Evolutionary conservation across 768 basidiomycete species (phyloP), one percentile per base, ranked within the genome.

Genomic region (Boletales sp.): DNA sequence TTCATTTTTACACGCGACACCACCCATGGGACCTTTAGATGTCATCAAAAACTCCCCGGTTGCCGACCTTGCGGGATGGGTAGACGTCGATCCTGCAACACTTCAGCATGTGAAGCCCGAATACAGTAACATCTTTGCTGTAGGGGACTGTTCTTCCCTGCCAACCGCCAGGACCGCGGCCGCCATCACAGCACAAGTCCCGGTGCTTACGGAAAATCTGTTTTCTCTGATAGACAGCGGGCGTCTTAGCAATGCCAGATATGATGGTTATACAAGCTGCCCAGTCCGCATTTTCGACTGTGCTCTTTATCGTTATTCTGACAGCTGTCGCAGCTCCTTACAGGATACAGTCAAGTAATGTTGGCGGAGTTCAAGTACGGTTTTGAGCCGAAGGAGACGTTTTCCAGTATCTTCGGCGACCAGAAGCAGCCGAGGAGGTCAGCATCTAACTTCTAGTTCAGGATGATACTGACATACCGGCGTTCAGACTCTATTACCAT

Each of bases 161-260:
- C 95, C 95, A 8, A 98, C 93, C 28, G 92, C 90, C 68, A 99
- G 94, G 77, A 99, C 95, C 1, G 90, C 89, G 0, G 94, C 95
- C 12, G 95, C 94, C 6, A 87, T 97, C 60, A 92, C 90, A 3
- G 83, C 83, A 0, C 92, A 99, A 68, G 84, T 90, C 1, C 95
- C 95, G 12, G 86, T 99, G 5, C 76, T 98, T 38, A 81, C 86
- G 1, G 90, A 97, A 70, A 98, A 97, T 70, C 65, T 97, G 37
- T 85, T 83, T 66, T 82, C 83, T 25, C 71, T 87, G 32, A 71
- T 92, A 64, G 80, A 87, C 57, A 83, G 80, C 1, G 94, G 93
- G 34, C 79, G 79, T 56, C 68, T 90, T 42, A 77, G 83, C 28
- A 60, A 65, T 38, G 94, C 90, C 2, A 71, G 62, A 42, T 99